Conservation (phyloP, 1,284 basidiomycete species). For the Leccinum pachyderme region DNA sequence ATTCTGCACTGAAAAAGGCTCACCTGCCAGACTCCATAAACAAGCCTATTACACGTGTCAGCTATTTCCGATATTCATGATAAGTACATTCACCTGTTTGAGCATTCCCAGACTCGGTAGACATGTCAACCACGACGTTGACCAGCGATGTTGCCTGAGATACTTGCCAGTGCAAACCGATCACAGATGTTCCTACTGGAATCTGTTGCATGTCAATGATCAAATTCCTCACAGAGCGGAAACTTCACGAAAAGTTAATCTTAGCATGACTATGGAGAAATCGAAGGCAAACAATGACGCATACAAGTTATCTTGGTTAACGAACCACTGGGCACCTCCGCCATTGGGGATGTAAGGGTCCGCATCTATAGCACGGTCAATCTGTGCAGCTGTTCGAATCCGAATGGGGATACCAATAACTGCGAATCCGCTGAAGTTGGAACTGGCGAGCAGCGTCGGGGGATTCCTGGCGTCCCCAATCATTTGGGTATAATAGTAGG, state of each 20-base stretch:
- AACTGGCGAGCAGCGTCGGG: conserved; percentile 46
- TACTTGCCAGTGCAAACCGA: conserved; percentile 77
- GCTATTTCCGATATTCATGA: conserved; percentile 16
- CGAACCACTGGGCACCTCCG: conserved; percentile 40
- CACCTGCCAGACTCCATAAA: conserved; percentile 58
- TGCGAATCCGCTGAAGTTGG: conserved; percentile 49
- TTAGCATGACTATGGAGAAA: not conserved
- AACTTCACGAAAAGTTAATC: not conserved
- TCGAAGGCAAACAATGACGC: not conserved
- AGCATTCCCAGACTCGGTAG: conserved; percentile 39
- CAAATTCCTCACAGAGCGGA: conserved; percentile 43
- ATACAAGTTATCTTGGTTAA: conserved; percentile 52
- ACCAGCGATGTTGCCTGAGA: conserved; percentile 74
- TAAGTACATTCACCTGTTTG: conserved; percentile 40
- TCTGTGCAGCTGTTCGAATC: not conserved
- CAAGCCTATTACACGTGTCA: conserved; percentile 40
- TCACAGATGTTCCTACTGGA: conserved; percentile 48
- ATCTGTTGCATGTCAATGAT: conserved; percentile 48
- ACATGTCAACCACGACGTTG: conserved; percentile 50
- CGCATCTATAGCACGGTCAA: conserved; percentile 31
- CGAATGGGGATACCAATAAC: conserved; percentile 42
- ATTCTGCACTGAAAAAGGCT: not conserved
- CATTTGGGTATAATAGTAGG: conserved; percentile 53
- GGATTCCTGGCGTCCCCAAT: conserved; percentile 47
- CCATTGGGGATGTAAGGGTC: conserved; percentile 43